Evolutionary conservation across 176 grass and related monocot species (phyloP).

Genomic region (Cymbopogon citratus): DNA sequence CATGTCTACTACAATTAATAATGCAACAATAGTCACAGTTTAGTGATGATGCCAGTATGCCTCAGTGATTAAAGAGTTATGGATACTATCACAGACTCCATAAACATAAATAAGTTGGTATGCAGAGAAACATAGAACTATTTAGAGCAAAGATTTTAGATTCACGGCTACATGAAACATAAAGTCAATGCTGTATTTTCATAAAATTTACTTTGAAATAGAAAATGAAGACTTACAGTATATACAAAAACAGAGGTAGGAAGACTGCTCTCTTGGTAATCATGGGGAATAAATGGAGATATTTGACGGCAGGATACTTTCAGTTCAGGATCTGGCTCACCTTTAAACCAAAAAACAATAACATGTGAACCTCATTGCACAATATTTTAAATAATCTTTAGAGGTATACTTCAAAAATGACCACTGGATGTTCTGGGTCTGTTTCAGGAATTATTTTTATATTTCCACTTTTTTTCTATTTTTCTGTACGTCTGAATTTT

Average conservation of each 20-base stretch:
- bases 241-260: conserved; percentile 93
- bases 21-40: background rate
- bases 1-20: background rate
- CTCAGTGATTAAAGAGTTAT: background rate
- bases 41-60: background rate
- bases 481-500: background rate
- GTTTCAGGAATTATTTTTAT: background rate
- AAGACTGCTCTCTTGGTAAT: conserved; percentile 94
- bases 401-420: background rate
- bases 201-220: conserved; percentile 15
- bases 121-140: background rate
- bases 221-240: conserved; percentile 57
- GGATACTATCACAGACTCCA: background rate
- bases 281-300: conserved; percentile 96
- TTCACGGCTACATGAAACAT: background rate
- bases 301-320: conserved; percentile 98
- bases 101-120: background rate
- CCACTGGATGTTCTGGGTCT: background rate
- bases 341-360: conserved; percentile 45
- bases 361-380: conserved; percentile 21
- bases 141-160: background rate
- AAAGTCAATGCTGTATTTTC: background rate
- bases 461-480: background rate
- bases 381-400: background rate
- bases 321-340: conserved; percentile 92